Base-by-base conservation (phyloP, 2,329 filamentous ascomycete genomes). In the Penicillium capsulatum region DNA sequence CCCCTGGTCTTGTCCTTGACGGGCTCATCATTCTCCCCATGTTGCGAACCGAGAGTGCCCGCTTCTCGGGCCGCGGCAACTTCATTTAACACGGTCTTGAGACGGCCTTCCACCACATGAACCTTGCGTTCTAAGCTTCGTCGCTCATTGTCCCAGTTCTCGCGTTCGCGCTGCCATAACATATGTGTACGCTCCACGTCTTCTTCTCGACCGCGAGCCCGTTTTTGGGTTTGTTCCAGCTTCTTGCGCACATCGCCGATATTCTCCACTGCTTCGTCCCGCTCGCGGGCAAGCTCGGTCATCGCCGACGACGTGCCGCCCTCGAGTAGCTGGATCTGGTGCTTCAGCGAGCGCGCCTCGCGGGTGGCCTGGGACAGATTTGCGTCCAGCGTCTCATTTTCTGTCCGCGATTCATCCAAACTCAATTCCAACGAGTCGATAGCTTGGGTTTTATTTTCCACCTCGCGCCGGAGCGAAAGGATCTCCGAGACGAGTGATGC, bases 401-500 rank as follows among this genome's bases (percentile, higher is more conserved):
- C 89, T 41, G 79, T 76, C 39, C 81, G 81, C 1, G 81, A 75
- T 1, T 77, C 69, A 46, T 94, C 81, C 22, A 98, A 69, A 17
- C 76, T 81, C 1, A 75, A 71, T 66, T 98, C 92, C 11, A 98
- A 73, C 37, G 78, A 81, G 60, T 96, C 90, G 38, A 98, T 95
- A 37, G 88, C 77, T 54, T 81, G 86, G 31, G 83, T 78, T 66
- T 95, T 96, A 29, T 86, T 87, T 59, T 98, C 92, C 47, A 97
- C 80, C 50, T 98, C 92, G 42, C 92, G 77, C 15, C 90, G 81
- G 34, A 98, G 69, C 2, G 82, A 80, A 27, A 98, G 72, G 47
- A 98, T 98, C 64, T 98, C 92, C 0, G 91, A 91, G 1, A 98
- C 91, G 5, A 98, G 72, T 34, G 87, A 96, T 7, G 92, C 92